A percentile compares a stretch with the other conserved stretches of the same genome.
Conservation (phyloP, 345 rosid genomes). For the Brassica nigra region DNA sequence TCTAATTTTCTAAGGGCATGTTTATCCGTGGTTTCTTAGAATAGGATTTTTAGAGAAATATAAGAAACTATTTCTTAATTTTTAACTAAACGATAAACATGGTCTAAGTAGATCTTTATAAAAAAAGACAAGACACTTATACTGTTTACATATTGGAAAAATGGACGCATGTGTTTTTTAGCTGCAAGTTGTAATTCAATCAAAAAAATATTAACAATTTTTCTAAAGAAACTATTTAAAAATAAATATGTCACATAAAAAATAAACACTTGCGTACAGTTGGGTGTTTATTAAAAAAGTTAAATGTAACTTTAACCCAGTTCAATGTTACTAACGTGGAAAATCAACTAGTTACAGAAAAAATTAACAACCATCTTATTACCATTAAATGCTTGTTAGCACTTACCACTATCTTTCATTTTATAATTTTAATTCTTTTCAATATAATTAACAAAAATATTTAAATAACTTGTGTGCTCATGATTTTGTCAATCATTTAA, state of each 20-base stretch:
- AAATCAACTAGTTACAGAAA: neutral
- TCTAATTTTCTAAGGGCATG: neutral
- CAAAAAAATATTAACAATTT: neutral
- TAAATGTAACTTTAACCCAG: neutral
- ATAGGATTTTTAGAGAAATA: too few species aligned
- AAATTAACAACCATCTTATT: neutral
- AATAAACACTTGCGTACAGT: neutral
- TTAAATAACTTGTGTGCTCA: neutral
- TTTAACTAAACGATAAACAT: too few species aligned
- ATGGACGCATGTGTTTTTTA: neutral
- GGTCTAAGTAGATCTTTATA: too few species aligned
- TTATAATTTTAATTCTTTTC: neutral
- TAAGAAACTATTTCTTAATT: too few species aligned
- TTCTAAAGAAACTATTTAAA: neutral
- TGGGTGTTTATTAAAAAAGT: neutral
- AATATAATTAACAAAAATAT: neutral
- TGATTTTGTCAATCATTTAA: neutral
- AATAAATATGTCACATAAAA: neutral
- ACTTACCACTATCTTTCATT: neutral
- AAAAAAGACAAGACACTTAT: neutral
- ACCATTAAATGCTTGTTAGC: constrained; percentile 7
- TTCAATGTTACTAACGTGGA: neutral
- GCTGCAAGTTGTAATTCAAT: neutral
- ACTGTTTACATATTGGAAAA: constrained; percentile 1
- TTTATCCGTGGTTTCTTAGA: too few species aligned